Percentiles rank a stretch among this genome's conserved stretches.
Evolutionary conservation across 1,284 basidiomycete genomes (phyloP).

Genomic region (Ustanciosporium gigantosporum): DNA sequence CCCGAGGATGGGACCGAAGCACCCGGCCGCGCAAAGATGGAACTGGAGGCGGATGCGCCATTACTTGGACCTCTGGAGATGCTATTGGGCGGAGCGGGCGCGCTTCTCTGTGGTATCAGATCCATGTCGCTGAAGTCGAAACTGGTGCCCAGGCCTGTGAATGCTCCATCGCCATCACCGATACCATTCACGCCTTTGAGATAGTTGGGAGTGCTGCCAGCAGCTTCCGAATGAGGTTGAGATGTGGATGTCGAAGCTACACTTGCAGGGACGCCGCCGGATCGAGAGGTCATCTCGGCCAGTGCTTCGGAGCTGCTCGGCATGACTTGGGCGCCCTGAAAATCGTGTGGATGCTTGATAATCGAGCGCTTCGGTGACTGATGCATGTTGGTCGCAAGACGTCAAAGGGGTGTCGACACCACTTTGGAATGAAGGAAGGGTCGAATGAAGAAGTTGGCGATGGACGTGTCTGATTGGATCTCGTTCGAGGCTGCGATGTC

Average conservation of each 20-base stretch:
- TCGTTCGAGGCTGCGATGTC: too few relatives aligned
- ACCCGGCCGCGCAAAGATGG: conserved; percentile 4
- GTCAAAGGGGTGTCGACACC: too few relatives aligned
- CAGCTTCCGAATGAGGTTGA: conserved; percentile 6
- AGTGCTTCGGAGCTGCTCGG: conserved; percentile 21
- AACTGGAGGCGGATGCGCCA: conserved; percentile 1
- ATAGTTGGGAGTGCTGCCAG: conserved; percentile 18
- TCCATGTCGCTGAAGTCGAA: conserved; percentile 37
- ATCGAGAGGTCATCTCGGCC: conserved; percentile 1
- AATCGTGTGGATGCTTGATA: conserved; percentile 54
- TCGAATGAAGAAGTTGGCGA: too few relatives aligned
- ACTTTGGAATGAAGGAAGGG: too few relatives aligned
- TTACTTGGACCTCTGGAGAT: background rate
- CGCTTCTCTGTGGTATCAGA: conserved; percentile 52
- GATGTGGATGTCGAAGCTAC: conserved; percentile 3
- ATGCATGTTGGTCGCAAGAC: conserved; percentile 18
- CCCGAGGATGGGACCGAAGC: background rate
- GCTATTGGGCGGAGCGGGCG: conserved; percentile 39
- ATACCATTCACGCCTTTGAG: conserved; percentile 26
- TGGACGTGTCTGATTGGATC: too few relatives aligned
- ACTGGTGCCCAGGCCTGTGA: conserved; percentile 14
- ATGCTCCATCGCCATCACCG: conserved; percentile 16
- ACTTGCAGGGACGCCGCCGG: too few relatives aligned
- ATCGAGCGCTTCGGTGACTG: conserved; percentile 48
- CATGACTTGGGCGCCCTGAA: conserved; percentile 48